Conservation (phyloP, 495 filamentous ascomycete genomes). For the Aspergillus egyptiacus region DNA sequence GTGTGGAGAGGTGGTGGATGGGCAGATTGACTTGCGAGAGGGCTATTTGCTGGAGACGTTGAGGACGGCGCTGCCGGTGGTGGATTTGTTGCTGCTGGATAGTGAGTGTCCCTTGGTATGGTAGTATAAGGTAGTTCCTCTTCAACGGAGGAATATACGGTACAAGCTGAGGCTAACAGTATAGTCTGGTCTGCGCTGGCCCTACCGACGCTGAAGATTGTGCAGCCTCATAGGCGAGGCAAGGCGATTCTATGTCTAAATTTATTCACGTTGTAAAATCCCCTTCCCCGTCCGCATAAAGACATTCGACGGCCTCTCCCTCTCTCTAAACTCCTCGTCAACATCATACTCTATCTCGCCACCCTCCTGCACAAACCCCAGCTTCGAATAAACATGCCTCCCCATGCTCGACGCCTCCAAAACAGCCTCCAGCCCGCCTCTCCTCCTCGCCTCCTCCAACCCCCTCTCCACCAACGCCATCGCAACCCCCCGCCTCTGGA, state of each 20-base stretch:
- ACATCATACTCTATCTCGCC: conserved; percentile 29
- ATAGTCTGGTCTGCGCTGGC: conserved; percentile 48
- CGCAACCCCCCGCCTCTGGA: conserved; percentile 36
- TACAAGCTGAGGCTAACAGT: not conserved
- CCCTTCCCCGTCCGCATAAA: conserved; percentile 35
- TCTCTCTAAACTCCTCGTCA: conserved; percentile 29
- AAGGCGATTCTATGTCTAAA: no score
- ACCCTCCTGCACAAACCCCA: conserved; percentile 33
- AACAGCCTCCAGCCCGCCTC: conserved; percentile 32
- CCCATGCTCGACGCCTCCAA: conserved; percentile 42
- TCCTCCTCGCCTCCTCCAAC: conserved; percentile 30
- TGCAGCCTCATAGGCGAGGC: no score
- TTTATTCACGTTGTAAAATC: no score
- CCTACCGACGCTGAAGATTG: conserved; percentile 42
- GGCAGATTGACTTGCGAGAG: conserved; percentile 45
- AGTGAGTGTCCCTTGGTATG: conserved; percentile 32
- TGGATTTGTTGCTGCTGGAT: conserved; percentile 51
- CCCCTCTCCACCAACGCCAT: conserved; percentile 36
- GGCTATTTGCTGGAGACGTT: conserved; percentile 50
- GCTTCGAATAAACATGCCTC: conserved; percentile 31
- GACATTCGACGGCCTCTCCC: conserved; percentile 25
- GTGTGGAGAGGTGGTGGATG: conserved; percentile 34
- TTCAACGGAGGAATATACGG: not conserved
- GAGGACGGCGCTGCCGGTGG: conserved; percentile 30
- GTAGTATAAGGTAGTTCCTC: no score